Evolutionary conservation across 192 early-diverging fungal genomes (phyloP).

Genomic region (Backusella morwellensis): DNA sequence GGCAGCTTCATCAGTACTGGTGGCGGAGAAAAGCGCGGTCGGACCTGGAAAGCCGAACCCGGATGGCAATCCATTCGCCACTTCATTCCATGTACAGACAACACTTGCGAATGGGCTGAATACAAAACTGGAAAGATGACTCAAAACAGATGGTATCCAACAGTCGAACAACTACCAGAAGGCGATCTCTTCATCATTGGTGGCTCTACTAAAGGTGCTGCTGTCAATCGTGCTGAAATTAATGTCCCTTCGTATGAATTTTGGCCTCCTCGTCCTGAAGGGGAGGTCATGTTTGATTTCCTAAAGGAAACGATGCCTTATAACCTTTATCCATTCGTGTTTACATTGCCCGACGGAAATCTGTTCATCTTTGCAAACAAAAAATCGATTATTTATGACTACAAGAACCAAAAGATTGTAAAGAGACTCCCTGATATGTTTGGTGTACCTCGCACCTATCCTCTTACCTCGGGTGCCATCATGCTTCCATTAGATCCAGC

Average conservation of each 20-base stretch:
- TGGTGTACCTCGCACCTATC: constrained; percentile 48
- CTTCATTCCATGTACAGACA: constrained; percentile 48
- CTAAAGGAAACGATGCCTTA: constrained; percentile 44
- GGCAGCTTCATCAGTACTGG: constrained; percentile 55
- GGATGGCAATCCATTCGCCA: constrained; percentile 48
- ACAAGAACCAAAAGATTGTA: constrained; percentile 33
- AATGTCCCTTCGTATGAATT: constrained; percentile 44
- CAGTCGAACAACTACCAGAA: constrained; percentile 41
- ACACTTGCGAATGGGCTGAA: constrained; percentile 45
- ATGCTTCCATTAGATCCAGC: constrained; percentile 54
- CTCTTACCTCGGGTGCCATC: constrained; percentile 50
- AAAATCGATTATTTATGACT: constrained; percentile 52
- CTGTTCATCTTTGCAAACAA: constrained; percentile 53
- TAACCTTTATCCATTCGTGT: constrained; percentile 44
- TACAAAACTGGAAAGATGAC: constrained; percentile 28
- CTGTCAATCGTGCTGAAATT: constrained; percentile 39
- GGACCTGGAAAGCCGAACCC: constrained; percentile 27
- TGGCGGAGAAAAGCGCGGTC: constrained; percentile 44
- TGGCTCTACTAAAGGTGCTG: constrained; percentile 45
- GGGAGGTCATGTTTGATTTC: constrained; percentile 38
- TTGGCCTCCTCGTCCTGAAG: constrained; percentile 39
- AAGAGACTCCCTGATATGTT: constrained; percentile 45
- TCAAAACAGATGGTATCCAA: constrained; percentile 40
- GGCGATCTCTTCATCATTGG: constrained; percentile 56
- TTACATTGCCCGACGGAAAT: constrained; percentile 48